Base-by-base conservation (phyloP, 2,329 filamentous ascomycete genomes). In the Pseudofabraea citricarpa region DNA sequence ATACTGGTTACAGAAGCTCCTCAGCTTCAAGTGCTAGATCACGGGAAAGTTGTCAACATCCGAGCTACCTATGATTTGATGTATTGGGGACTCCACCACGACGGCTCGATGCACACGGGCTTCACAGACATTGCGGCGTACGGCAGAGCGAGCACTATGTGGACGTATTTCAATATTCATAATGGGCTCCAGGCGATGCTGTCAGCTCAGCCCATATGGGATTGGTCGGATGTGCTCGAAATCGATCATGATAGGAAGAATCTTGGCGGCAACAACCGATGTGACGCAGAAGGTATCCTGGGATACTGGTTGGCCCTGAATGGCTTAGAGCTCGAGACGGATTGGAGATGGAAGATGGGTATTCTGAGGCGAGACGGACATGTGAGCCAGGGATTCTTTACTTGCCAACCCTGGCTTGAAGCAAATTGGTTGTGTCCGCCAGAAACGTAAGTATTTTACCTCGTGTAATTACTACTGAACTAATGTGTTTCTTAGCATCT, bases 81-180 rank as follows among this genome's bases (percentile, higher is more conserved):
- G 13, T 40, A 31, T 26, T 40, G 26, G 22, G 26, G 23, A 16
- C 37, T 26, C 6, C 37, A 40, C 13, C 37, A 40, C 18, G 37
- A 40, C n/a, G 37, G 37, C 12, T 27, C 37, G 2, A 18, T 40
- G 23, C 37, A 31, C 21, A 21, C 37, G 3, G 37, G 37, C 4
- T 27, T 31, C 16, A 29, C 23, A 26, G 37, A 40, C 12, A 27
- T 40, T 27, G 26, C 37, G 5, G 23, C 12, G 4, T 40, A 40
- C 18, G 37, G 37, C 16, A 9, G 37, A 7, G 37, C 37, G 18
- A 40, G 37, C 23, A 15, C 21, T n/a, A 40, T 40, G 37, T 40
- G 37, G 37, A 26, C 37, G 9, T 40, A 40, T 31, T 20, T 40
- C 16, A 40, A 40, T 10, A 40, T 40, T 15, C 26, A 40, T 20